Evolutionary conservation across 2,329 filamentous ascomycete genomes (phyloP), one percentile per base, ranked within the genome.

Genomic region (Penicillium sp.): DNA sequence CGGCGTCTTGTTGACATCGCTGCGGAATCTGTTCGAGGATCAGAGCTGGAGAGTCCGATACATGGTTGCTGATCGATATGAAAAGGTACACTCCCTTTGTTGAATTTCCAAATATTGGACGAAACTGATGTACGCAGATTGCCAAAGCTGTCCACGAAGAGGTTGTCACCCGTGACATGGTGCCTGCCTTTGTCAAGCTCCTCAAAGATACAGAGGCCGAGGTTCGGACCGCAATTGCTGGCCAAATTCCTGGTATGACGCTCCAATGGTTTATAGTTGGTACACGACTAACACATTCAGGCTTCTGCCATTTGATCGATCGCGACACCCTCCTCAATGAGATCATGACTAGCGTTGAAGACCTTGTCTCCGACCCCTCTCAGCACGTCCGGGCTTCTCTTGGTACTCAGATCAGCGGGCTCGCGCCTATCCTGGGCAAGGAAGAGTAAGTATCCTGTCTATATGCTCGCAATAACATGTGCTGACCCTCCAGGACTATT

Each of bases 11-110:
- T 81, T 99, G 68, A 93, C 90, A 48, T 91, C 93, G 44, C 79
- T 99, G 69, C 88, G 94, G 67, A 96, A 86, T 77, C 77, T 99
- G 70, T 97, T 99, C 77, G 94, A 97, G 69, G 94, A 99, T 75
- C 99, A 97, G 85, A 97, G 94, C 79, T 99, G 94, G 94, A 87
- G 94, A 70, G 94, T 99, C 57, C 86, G 94, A 72, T 99, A 97
- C 77, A 99, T 99, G 94, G 94, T 99, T 66, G 94, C 94, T 46
- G 94, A 99, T 75, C 86, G 91, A 72, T 99, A 97, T 70, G 94
- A 99, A 77, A 97, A 97, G 88, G 91, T 91, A 70, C 47, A 70
- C 51, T 18, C 13, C 16, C 13, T 50, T 32, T n/a, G 6, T 16
- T n/a, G 35, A 32, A 27, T 16, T 6, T 53, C 31, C 16, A 15